These are phyloP conservation scores for Trifolium repens DNA, from an alignment of 306 rosid species.

Conservation along the genomic window DNA sequence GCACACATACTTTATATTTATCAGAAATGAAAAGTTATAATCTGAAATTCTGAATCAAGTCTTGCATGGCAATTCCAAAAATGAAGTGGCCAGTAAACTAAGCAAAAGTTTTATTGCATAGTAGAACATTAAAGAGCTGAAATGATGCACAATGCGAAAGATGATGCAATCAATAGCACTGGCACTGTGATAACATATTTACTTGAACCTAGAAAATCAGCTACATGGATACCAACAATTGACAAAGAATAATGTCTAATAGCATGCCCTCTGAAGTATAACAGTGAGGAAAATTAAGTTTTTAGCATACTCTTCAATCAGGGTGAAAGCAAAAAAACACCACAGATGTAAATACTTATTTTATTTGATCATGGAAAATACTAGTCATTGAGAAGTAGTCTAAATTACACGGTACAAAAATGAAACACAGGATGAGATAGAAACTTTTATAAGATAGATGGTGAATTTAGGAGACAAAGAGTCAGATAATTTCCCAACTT, in stretches of 20 bases:
- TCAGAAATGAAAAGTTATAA: background rate
- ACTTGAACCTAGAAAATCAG: conserved; percentile 27
- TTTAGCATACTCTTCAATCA: conserved; percentile 19
- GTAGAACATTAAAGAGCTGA: background rate
- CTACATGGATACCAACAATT: conserved; percentile 8
- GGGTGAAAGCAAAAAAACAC: conserved; percentile 13
- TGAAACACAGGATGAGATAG: conserved; percentile 15
- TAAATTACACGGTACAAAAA: conserved; percentile 1
- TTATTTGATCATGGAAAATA: background rate
- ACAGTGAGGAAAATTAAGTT: conserved; percentile 18
- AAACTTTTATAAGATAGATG: conserved; percentile 4
- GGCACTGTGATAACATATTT: background rate
- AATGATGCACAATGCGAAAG: conserved; percentile 2
- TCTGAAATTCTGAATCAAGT: background rate
- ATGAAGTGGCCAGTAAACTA: conserved; percentile 17
- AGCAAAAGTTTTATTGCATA: conserved; percentile 7
- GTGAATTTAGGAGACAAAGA: background rate
- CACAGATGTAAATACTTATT: conserved; percentile 21
- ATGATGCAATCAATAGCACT: background rate
- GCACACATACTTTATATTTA: background rate
- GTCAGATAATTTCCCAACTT: conserved; percentile 28
- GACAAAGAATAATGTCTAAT: background rate
- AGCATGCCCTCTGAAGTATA: conserved; percentile 32
- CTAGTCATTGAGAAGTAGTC: background rate
- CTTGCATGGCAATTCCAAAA: conserved; percentile 11